phyloP scores from a whole-genome alignment of 257 asterid species.

The Nicotiana tomentosiformis region DNA sequence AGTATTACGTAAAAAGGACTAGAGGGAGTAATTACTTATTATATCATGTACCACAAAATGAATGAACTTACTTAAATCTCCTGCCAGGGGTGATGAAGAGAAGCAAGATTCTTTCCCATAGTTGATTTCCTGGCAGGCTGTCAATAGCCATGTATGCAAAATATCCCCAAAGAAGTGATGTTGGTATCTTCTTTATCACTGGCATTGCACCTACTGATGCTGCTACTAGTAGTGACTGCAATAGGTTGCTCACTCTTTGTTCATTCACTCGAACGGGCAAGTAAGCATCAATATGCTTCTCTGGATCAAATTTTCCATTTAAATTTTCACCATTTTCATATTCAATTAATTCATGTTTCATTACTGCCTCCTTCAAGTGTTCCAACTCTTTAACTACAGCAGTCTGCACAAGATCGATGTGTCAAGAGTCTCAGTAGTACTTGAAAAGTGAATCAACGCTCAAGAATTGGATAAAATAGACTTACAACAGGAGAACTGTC shows the following conservation, averaged over 20 bases:
- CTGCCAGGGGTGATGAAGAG: conserved; percentile 7
- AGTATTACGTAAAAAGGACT: too few species aligned
- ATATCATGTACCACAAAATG: too few species aligned
- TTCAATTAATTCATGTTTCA: conserved; percentile 20
- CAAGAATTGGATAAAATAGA: not conserved
- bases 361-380: conserved; percentile 41
- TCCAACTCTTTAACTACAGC: conserved; percentile 33
- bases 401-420: conserved; percentile 18
- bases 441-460: too few species aligned
- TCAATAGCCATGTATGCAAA: conserved; percentile 9
- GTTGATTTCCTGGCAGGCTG: conserved; percentile 7
- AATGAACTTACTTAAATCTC: not conserved
- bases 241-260: not conserved
- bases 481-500: conserved; percentile 39
- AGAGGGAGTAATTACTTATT: too few species aligned
- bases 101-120: conserved; percentile 5
- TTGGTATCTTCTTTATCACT: not conserved
- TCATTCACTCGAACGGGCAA: not conserved
- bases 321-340: not conserved
- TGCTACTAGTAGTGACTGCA: not conserved
- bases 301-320: not conserved
- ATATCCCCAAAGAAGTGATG: not conserved
- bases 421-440: not conserved
- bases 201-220: conserved; percentile 9
- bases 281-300: not conserved